Conservation (phyloP, 148 eudicot genomes). For the Nyssa sinensis region DNA sequence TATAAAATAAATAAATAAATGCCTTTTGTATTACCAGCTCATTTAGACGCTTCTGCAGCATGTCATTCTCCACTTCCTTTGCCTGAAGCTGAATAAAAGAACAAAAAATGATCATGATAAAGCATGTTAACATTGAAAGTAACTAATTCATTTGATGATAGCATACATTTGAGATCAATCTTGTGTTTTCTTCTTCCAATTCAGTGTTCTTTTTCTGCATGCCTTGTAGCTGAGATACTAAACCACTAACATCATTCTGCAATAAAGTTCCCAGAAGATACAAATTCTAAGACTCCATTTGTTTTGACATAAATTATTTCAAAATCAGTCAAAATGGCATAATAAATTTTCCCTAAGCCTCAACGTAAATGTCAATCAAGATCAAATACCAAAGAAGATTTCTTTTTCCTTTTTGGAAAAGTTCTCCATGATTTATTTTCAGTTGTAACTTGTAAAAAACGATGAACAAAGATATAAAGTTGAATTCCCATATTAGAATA, state of each 20-base stretch:
- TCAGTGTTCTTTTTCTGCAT: slow-evolving; percentile 64
- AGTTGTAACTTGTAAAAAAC: no score
- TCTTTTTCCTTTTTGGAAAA: no score
- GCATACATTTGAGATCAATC: slow-evolving; percentile 56
- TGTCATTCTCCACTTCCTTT: slow-evolving; percentile 56
- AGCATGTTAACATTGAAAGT: neutral
- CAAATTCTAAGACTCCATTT: neutral
- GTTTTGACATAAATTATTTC: neutral
- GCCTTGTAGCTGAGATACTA: slow-evolving; percentile 82
- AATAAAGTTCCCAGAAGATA: neutral
- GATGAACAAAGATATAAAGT: no score
- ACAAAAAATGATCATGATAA: slow-evolving; percentile 2
- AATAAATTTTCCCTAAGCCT: neutral
- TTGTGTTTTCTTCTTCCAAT: slow-evolving; percentile 69
- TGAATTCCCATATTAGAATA: no score
- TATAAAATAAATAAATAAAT: neutral
- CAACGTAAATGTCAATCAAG: no score
- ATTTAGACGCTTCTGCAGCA: slow-evolving; percentile 56
- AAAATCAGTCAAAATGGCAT: neutral
- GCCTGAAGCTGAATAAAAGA: slow-evolving; percentile 54
- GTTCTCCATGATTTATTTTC: no score
- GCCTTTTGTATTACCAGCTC: slow-evolving; percentile 68
- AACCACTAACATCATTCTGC: slow-evolving; percentile 80
- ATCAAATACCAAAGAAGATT: neutral
- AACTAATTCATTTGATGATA: neutral